Percentiles rank a stretch among this genome's conserved stretches.
phyloP scores from a whole-genome alignment of 2,329 filamentous ascomycete species.

The Tolypocladium sp. region DNA sequence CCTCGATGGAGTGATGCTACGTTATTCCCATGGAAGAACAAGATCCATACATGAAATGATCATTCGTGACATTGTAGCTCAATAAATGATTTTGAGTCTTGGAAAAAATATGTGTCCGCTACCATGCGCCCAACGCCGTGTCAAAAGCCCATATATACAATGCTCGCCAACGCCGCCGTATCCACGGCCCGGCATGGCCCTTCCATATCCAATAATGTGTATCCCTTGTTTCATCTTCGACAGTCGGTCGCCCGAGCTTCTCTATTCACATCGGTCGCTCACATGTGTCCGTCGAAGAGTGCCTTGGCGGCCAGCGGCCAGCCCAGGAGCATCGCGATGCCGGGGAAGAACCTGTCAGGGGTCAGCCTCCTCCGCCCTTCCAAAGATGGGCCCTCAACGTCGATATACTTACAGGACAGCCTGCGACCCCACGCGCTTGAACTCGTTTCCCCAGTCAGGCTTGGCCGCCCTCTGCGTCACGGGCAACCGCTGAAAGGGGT shows the following conservation, averaged over 20 bases:
- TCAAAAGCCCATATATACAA: neutral
- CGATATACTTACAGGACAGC: conserved; percentile 22
- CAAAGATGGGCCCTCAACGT: neutral
- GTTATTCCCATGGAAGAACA: neutral
- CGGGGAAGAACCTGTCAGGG: conserved; percentile 21
- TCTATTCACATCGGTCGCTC: neutral
- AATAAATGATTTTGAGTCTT: neutral
- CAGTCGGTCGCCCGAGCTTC: neutral
- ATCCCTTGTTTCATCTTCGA: neutral
- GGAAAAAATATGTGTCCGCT: neutral
- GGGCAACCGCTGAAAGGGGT: conserved; percentile 25
- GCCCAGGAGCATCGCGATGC: conserved; percentile 21
- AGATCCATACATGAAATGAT: neutral
- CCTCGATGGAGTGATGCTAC: neutral
- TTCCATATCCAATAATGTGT: neutral
- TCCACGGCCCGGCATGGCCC: neutral
- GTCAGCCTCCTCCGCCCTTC: neutral
- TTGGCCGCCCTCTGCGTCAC: conserved; percentile 14
- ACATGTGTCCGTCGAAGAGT: conserved; percentile 22
- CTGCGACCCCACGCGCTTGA: conserved; percentile 20
- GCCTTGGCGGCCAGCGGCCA: conserved; percentile 22
- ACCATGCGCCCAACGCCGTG: neutral
- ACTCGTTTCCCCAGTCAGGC: conserved; percentile 21
- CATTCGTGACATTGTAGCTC: neutral
- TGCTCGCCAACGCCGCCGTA: neutral